A percentile compares a stretch with the other conserved stretches of the same genome.
phyloP scores from a whole-genome alignment of 768 basidiomycete species.

The Hypsizygus marmoreus region DNA sequence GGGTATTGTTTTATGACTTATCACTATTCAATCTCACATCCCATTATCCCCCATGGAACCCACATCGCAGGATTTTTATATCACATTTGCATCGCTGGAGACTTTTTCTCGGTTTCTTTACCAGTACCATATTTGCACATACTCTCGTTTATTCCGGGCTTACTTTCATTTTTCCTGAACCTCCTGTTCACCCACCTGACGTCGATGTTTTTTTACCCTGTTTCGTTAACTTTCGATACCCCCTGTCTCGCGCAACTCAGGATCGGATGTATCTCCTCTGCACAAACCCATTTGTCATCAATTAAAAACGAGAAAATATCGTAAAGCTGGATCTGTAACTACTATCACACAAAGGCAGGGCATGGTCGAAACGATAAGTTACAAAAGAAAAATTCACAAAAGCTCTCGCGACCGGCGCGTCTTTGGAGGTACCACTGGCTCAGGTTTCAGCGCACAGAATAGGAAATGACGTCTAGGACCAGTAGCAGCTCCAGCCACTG shows the following conservation, averaged over 20 bases:
- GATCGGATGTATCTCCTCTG: slow-evolving; percentile 20
- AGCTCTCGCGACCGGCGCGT: slow-evolving; percentile 29
- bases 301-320: slow-evolving; percentile 2
- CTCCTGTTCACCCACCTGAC: slow-evolving; percentile 1
- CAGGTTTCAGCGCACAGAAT: slow-evolving; percentile 75
- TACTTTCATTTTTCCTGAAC: background rate
- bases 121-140: too few relatives aligned
- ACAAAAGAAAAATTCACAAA: slow-evolving; percentile 6
- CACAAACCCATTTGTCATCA: slow-evolving; percentile 11
- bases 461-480: slow-evolving; percentile 85
- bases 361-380: too few relatives aligned
- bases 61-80: slow-evolving; percentile 13
- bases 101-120: too few relatives aligned
- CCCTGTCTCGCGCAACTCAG: slow-evolving; percentile 11
- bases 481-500: slow-evolving; percentile 59
- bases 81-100: slow-evolving; percentile 9
- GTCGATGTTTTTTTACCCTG: slow-evolving; percentile 6
- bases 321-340: background rate
- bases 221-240: slow-evolving; percentile 17
- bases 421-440: slow-evolving; percentile 45
- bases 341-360: too few relatives aligned
- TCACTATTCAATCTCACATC: slow-evolving; percentile 21
- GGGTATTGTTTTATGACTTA: slow-evolving; percentile 18
- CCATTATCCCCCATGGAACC: slow-evolving; percentile 7
- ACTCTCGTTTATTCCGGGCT: slow-evolving; percentile 5